Percentiles rank a stretch among this genome's conserved stretches.
phyloP scores from a whole-genome alignment of 2,329 filamentous ascomycete species.

The Diaporthe humulicola region DNA sequence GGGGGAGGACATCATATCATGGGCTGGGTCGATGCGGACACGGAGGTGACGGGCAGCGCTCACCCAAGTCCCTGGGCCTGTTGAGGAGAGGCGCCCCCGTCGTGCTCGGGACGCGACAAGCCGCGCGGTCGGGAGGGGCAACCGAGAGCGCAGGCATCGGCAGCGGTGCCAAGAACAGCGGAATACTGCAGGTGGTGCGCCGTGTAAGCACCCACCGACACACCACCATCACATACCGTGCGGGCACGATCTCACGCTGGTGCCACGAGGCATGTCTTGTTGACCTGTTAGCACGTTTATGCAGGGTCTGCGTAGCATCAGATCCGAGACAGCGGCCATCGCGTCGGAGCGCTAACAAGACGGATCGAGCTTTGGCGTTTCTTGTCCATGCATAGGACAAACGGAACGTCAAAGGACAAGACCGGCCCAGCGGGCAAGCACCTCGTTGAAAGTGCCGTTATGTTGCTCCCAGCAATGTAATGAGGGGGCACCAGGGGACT shows the following conservation, averaged over 20 bases:
- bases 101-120: constrained; percentile 6
- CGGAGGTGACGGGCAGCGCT: not conserved
- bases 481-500: not conserved
- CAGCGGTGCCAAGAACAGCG: not conserved
- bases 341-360: not conserved
- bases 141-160: not conserved
- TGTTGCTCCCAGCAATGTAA: not conserved
- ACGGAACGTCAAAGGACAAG: not conserved
- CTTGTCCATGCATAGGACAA: not conserved
- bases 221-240: not conserved
- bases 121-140: not conserved
- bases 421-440: not conserved
- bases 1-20: not conserved
- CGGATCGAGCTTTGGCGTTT: constrained; percentile 2
- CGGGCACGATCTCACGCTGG: constrained; percentile 14
- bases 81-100: not conserved
- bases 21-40: not conserved
- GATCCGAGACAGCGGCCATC: constrained; percentile 25
- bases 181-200: not conserved
- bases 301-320: constrained; percentile 26
- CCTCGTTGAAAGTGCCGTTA: not conserved
- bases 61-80: not conserved
- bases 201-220: not conserved
- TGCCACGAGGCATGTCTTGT: constrained; percentile 15
- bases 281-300: constrained; percentile 13